phyloP scores from a whole-genome alignment of 208 protist species.

The Trypanosoma scelopori region DNA sequence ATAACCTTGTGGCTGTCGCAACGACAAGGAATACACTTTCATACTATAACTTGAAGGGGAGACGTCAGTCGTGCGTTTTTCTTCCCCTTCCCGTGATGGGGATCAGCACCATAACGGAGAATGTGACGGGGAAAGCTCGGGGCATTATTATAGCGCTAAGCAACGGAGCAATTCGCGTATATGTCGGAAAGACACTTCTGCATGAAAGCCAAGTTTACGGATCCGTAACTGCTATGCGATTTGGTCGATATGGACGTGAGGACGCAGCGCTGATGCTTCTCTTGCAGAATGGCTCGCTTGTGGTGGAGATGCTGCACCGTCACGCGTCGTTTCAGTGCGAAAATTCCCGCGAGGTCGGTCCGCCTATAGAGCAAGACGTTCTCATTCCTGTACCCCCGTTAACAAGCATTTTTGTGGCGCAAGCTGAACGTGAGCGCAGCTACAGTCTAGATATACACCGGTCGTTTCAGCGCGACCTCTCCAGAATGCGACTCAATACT shows the following conservation, averaged over 20 bases:
- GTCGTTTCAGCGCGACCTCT: conserved; percentile 93
- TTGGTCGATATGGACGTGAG: conserved; percentile 92
- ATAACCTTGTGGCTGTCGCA: conserved; percentile 87
- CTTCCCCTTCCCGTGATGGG: conserved; percentile 72
- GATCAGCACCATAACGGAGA: conserved; percentile 67
- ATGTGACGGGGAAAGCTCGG: conserved; percentile 49
- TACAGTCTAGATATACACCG: conserved; percentile 89
- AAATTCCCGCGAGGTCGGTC: conserved; percentile 37
- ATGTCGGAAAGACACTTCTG: conserved; percentile 83
- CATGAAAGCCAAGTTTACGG: conserved; percentile 81
- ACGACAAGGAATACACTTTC: conserved; percentile 89
- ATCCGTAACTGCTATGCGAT: conserved; percentile 85
- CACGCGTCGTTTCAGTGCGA: conserved; percentile 53
- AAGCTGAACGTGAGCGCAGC: conserved; percentile 89
- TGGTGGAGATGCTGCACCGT: conserved; percentile 93
- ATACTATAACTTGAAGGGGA: conserved; percentile 91
- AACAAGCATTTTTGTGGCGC: conserved; percentile 93
- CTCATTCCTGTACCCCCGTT: conserved; percentile 91
- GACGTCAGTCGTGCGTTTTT: conserved; percentile 72
- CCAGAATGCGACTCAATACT: conserved; percentile 80
- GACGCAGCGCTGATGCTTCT: conserved; percentile 87
- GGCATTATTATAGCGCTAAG: conserved; percentile 89
- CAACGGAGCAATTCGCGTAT: conserved; percentile 92
- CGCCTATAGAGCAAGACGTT: conserved; percentile 91
- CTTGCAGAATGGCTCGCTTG: conserved; percentile 85